Percentiles rank a stretch among this genome's conserved stretches.
phyloP scores from a whole-genome alignment of 2,329 filamentous ascomycete species.

The Penicillium sp. region DNA sequence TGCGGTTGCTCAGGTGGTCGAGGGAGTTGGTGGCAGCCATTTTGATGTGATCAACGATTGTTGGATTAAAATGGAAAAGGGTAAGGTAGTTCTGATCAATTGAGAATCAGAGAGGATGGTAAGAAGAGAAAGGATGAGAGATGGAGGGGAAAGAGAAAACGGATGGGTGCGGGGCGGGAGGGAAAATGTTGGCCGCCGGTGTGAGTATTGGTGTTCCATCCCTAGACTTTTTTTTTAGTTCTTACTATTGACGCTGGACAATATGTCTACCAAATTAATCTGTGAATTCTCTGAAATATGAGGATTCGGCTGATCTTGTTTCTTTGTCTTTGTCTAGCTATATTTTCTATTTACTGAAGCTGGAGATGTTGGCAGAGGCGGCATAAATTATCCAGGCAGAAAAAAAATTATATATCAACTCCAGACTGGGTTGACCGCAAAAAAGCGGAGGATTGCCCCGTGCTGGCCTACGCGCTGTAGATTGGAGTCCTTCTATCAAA shows the following conservation, averaged over 20 bases:
- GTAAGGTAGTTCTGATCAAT: slow-evolving; percentile 10
- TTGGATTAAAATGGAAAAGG: slow-evolving; percentile 6
- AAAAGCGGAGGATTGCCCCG: slow-evolving; percentile 14
- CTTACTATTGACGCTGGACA: not conserved
- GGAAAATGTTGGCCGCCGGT: slow-evolving; percentile 38
- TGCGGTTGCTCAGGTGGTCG: slow-evolving; percentile 80
- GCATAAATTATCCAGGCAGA: slow-evolving; percentile 3
- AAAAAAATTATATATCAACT: slow-evolving; percentile 6
- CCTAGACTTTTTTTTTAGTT: slow-evolving; percentile 13
- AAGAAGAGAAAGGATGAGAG: slow-evolving; percentile 12
- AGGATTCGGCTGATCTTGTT: not conserved
- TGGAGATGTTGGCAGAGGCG: slow-evolving; percentile 8
- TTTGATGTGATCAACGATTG: slow-evolving; percentile 25
- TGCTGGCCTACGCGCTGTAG: slow-evolving; percentile 22
- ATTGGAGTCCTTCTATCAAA: slow-evolving; percentile 22
- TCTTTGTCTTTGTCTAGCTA: not conserved
- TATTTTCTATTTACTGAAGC: not conserved
- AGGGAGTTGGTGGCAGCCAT: slow-evolving; percentile 76
- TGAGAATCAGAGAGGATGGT: slow-evolving; percentile 11
- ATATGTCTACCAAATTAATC: slow-evolving; percentile 6
- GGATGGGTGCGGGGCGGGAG: slow-evolving; percentile 25
- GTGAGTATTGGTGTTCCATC: slow-evolving; percentile 13
- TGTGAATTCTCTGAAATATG: not conserved
- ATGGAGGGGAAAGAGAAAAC: slow-evolving; percentile 20
- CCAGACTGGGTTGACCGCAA: slow-evolving; percentile 6